Evolutionary conservation across 257 asterid species (phyloP), one percentile per base, ranked within the genome.

Genomic region (Petunia secreta): DNA sequence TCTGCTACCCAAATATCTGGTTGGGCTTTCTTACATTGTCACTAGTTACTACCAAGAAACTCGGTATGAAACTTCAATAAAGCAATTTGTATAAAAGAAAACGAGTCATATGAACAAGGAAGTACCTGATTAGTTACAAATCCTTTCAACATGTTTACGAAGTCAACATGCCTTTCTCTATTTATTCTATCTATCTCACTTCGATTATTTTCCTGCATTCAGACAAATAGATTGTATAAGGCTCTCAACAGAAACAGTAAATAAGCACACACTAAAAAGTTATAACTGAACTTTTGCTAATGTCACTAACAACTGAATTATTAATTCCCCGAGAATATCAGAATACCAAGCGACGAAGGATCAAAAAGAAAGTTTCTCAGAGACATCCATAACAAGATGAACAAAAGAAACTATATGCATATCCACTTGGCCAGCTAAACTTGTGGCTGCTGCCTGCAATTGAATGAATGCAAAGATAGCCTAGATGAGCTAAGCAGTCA

Each of bases 61-160:
- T 46, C 46, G 60, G 48, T 46, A 71, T 14, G 11, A 6, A 71
- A 34, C 60, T 39, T 71, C 57, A 69, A 48, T 46, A 16, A 25
- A 71, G 36, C 44, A 71, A 34, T 48, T 14, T 48, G 48, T 11
- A 59, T 52, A 34, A 71, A 48, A 10, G 60, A 34, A 69, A 71
- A 71, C 13, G 40, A 11, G 43, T 25, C 60, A 71, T 5, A 34
- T 66, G 58, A 71, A 48, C 60, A 48, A 48, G 4, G 73, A 87
- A 16, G 66, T 86, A 96, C 99, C 99, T 96, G 99, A 86, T 81
- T 87, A 50, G 80, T 71, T 75, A 92, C 97, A 50, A 94, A 94
- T 80, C 98, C 99, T 85, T 88, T 92, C 84, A 96, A 83, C 99
- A 96, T 96, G 85, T 89, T 85, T 83, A 87, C 88, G 85, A 94